Evolutionary conservation across 768 basidiomycete genomes (phyloP).

Genomic region (Kondoa subrosea): DNA sequence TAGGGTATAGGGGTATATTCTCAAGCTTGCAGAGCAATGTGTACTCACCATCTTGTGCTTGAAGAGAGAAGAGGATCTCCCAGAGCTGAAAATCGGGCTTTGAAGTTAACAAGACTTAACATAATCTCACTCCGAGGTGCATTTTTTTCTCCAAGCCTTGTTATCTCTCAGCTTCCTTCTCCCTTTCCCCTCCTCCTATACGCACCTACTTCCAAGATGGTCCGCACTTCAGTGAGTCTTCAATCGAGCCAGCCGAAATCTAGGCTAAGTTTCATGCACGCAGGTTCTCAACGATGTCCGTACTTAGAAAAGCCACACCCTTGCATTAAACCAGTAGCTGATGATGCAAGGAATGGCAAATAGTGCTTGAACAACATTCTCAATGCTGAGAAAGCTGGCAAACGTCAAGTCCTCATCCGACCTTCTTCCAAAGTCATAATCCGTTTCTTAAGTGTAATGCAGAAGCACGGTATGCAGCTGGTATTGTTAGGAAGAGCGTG

Average conservation of each 20-base stretch:
- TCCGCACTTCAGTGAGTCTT: background rate
- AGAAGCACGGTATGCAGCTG: slow-evolving; percentile 66
- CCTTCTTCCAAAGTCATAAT: slow-evolving; percentile 96
- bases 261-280: background rate
- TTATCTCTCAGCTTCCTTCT: background rate
- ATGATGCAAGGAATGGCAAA: slow-evolving; percentile 57
- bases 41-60: too few species aligned
- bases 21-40: too few species aligned
- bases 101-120: too few species aligned
- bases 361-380: slow-evolving; percentile 84
- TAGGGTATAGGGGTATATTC: too few species aligned
- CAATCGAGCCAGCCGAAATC: background rate
- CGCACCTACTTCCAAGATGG: background rate
- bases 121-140: too few species aligned
- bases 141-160: background rate
- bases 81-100: too few species aligned
- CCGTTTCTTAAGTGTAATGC: slow-evolving; percentile 96
- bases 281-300: background rate
- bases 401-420: slow-evolving; percentile 95
- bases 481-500: background rate
- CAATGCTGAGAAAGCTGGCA: slow-evolving; percentile 98
- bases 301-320: background rate
- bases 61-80: too few species aligned
- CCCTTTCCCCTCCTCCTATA: background rate
- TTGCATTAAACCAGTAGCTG: background rate